These are phyloP conservation scores for Pleurotus sapidus DNA, from an alignment of 768 basidiomycete genomes.

Conservation along the genomic window DNA sequence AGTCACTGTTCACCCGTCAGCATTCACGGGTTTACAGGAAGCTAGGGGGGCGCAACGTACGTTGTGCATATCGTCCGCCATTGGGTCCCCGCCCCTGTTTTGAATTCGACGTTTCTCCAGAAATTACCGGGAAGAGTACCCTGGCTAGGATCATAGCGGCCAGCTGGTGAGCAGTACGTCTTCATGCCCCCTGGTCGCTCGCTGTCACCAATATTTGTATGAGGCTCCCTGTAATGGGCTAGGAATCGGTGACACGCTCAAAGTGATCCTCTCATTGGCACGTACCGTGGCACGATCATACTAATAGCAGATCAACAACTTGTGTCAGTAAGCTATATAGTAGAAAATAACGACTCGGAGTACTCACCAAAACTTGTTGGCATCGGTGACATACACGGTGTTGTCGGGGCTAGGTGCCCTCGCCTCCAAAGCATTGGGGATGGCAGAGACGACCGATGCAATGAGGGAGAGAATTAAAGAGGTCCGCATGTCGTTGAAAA, in stretches of 20 bases:
- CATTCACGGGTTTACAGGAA: neutral
- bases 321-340: conserved; percentile 34
- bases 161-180: conserved; percentile 27
- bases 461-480: neutral
- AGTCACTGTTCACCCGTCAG: conserved; percentile 19
- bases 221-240: conserved; percentile 12
- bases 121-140: conserved; percentile 25
- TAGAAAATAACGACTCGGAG: conserved; percentile 21
- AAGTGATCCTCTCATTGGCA: too few relatives aligned
- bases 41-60: conserved; percentile 12
- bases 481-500: neutral
- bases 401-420: conserved; percentile 32
- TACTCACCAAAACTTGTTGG: conserved; percentile 42
- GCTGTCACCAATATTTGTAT: conserved; percentile 29
- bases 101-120: conserved; percentile 26
- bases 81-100: conserved; percentile 21
- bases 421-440: neutral
- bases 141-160: conserved; percentile 19
- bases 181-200: conserved; percentile 31
- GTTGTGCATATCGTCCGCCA: conserved; percentile 23
- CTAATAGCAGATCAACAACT: neutral
- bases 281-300: conserved; percentile 10
- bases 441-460: neutral
- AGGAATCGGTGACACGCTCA: too few relatives aligned
- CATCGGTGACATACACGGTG: conserved; percentile 45